These are phyloP conservation scores for Venturia nashicola DNA, from an alignment of 2,329 filamentous ascomycete genomes.

Conservation along the genomic window DNA sequence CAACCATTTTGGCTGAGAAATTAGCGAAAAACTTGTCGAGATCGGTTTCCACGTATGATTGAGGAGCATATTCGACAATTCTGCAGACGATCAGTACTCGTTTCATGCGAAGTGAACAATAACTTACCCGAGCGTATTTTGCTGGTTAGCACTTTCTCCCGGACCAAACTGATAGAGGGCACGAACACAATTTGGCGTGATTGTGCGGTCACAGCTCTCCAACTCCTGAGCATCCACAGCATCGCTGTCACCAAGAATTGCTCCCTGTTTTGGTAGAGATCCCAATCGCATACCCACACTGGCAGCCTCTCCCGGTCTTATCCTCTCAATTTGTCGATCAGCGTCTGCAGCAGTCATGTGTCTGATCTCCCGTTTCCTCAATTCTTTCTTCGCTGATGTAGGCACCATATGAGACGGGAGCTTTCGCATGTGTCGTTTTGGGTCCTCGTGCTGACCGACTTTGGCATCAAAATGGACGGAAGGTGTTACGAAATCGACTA, in stretches of 20 bases:
- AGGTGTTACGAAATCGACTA: constrained; percentile 24
- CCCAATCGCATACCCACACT: constrained; percentile 6
- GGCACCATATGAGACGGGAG: constrained; percentile 17
- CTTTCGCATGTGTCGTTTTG: constrained; percentile 7
- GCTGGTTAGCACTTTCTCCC: constrained; percentile 19
- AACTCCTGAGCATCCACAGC: constrained; percentile 1
- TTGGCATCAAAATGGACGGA: constrained; percentile 27
- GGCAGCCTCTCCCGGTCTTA: not conserved
- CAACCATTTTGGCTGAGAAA: constrained; percentile 30
- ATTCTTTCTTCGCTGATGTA: not conserved
- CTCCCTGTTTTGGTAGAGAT: constrained; percentile 11
- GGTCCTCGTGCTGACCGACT: not conserved
- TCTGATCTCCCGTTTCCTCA: constrained; percentile 44
- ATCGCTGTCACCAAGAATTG: not conserved
- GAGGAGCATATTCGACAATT: constrained; percentile 39
- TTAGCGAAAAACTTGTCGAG: constrained; percentile 37
- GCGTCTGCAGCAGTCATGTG: constrained; percentile 13
- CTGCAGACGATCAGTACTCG: constrained; percentile 13
- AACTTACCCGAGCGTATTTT: constrained; percentile 7
- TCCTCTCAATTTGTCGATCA: not conserved
- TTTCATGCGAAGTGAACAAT: not conserved
- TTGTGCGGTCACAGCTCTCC: constrained; percentile 27
- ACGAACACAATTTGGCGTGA: constrained; percentile 35
- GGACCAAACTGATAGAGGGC: constrained; percentile 33
- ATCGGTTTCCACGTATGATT: constrained; percentile 40